Percentiles rank a stretch among this genome's conserved stretches.
phyloP scores from a whole-genome alignment of 352 stramenopile genomes.

The Blastocystis hominis region DNA sequence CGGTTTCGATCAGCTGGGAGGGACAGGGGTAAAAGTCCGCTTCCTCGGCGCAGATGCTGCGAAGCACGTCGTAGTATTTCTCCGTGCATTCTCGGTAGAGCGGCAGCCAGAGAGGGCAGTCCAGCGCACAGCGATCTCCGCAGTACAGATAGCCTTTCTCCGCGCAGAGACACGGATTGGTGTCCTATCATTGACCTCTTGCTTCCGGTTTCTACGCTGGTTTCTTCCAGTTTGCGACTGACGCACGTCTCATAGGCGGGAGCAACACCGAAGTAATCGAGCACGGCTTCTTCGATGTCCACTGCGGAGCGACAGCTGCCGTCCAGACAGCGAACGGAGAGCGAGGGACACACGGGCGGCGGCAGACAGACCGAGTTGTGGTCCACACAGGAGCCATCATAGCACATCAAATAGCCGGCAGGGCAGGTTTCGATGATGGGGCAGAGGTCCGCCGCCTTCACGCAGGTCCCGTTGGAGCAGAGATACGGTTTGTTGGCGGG shows the following conservation, averaged over 20 bases:
- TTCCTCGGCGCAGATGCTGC: not conserved
- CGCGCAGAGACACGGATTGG: not conserved
- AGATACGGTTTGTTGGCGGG: not conserved
- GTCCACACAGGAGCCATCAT: not conserved
- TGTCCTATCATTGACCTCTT: not conserved
- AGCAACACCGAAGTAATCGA: not conserved
- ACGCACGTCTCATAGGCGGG: not conserved
- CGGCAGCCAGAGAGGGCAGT: not conserved
- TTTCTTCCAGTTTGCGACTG: not conserved
- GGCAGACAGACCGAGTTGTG: not conserved
- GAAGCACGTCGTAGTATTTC: not conserved
- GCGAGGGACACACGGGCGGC: not conserved
- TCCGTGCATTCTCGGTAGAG: not conserved
- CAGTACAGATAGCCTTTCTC: not conserved
- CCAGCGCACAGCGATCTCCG: not conserved
- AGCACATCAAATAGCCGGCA: not conserved
- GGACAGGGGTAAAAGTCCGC: conserved; percentile 38
- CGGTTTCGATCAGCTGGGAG: not conserved
- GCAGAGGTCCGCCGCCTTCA: not conserved
- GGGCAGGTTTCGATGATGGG: not conserved
- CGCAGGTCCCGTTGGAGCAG: conserved; percentile 31
- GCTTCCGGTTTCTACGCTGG: not conserved
- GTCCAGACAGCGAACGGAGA: conserved; percentile 1
- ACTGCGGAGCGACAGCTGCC: not conserved
- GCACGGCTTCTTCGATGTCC: not conserved